Evolutionary conservation across 1,284 basidiomycete genomes (phyloP), one percentile per base, ranked within the genome.

Genomic region (Naganishia sp.): DNA sequence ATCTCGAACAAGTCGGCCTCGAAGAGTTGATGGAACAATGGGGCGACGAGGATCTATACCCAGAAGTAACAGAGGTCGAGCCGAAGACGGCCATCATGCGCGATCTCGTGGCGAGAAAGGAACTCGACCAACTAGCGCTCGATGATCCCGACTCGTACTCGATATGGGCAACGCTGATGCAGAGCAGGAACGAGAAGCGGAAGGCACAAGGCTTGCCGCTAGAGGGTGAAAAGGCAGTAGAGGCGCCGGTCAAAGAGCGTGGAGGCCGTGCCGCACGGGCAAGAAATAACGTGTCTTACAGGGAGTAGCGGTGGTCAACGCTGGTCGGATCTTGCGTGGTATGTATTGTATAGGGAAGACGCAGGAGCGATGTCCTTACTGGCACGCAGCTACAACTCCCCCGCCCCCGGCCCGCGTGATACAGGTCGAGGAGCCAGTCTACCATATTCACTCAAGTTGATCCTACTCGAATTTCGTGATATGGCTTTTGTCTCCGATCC

Each of bases 391-490:
- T 42, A 51, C 35, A 61, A 17, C 17, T 66, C 65, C 17, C 54
- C 58, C 23, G 50, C 57, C 21, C 15, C 52, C n/a, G 65, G 65
- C 9, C 65, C 65, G 21, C 65, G 57, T 28, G 65, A 66, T 9
- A 62, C 31, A 42, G 65, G 65, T 13, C 65, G 39, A 21, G 53
- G 43, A 15, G 65, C 57, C 11, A 66, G 58, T 39, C 51, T 43
- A 21, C 57, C 65, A 41, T 54, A 66, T 54, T 80, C 78, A 60
- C 62, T 72, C 63, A 80, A 65, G 64, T 77, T 79, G 32, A 76
- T 74, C 47, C 78, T 70, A 63, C 74, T 76, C 47, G 73, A 74
- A 65, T 79, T 77, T 54, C 78, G 72, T 32, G 72, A 74, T 50
- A 78, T 64, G 23, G 51, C 68, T 62, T 51, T 61, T 58, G 46